Conservation (phyloP, 129 eudicot genomes). For the Lonicera japonica region DNA sequence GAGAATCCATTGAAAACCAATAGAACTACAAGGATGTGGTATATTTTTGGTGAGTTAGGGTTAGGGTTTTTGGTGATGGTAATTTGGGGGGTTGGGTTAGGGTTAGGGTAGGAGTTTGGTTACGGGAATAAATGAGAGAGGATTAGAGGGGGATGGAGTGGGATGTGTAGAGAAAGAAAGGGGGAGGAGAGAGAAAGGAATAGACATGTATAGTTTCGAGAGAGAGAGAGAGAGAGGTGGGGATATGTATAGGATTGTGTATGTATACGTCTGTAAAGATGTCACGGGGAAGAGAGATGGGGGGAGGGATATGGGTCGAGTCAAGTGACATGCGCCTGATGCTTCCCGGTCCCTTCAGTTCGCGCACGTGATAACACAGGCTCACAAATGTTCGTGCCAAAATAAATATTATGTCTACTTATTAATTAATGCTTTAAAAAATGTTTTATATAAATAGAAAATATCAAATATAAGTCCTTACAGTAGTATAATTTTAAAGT, state of each 20-base stretch:
- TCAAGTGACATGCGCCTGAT: slow-evolving; percentile 7
- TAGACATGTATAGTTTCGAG: too few species aligned
- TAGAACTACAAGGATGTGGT: neutral
- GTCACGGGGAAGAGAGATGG: neutral
- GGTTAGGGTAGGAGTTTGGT: slow-evolving; percentile 11
- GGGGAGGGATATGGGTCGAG: neutral
- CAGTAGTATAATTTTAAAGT: too few species aligned
- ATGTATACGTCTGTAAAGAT: neutral
- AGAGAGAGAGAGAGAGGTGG: neutral
- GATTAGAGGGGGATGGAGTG: neutral
- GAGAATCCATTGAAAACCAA: slow-evolving; percentile 59
- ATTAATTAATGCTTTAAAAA: too few species aligned
- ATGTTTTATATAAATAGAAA: too few species aligned
- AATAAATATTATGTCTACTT: too few species aligned
- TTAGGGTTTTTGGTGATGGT: slow-evolving; percentile 15
- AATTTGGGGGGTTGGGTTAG: slow-evolving; percentile 1
- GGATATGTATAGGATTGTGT: neutral
- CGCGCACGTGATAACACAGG: neutral
- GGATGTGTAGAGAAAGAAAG: slow-evolving; percentile 1
- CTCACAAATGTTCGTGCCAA: too few species aligned
- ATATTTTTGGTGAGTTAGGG: slow-evolving; percentile 4
- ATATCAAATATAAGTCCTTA: too few species aligned
- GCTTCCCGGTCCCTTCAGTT: neutral
- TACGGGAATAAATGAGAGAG: neutral
- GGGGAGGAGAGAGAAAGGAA: neutral